Evolutionary conservation across 2,329 filamentous ascomycete species (phyloP).

Genomic region (Verticillium tricorpus): DNA sequence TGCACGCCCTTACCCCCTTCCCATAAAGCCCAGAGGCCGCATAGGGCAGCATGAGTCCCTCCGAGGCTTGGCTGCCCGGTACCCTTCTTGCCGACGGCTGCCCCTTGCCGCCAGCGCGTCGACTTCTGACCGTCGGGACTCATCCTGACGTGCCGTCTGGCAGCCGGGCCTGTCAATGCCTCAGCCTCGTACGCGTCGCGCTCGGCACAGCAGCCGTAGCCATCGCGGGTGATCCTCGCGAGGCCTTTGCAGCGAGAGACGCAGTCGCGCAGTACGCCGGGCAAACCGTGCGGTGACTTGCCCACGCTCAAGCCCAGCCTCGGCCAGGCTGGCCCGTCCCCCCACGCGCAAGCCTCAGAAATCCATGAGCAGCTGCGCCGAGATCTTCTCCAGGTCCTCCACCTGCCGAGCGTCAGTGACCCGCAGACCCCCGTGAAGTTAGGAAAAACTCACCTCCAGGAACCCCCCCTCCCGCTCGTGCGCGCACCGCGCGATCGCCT

Average conservation of each 20-base stretch:
- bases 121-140: not conserved
- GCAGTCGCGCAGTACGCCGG: too few relatives aligned
- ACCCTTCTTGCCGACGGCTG: not conserved
- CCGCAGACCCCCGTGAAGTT: not conserved
- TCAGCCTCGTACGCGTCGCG: not conserved
- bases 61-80: not conserved
- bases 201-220: not conserved
- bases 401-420: conserved; percentile 44
- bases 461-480: conserved; percentile 67
- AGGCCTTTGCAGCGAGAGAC: too few relatives aligned
- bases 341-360: conserved; percentile 47
- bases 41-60: not conserved
- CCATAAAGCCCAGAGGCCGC: not conserved
- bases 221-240: too few relatives aligned
- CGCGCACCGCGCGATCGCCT: conserved; percentile 76
- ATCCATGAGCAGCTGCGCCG: conserved; percentile 80
- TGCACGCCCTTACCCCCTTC: not conserved
- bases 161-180: not conserved
- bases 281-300: too few relatives aligned
- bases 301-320: too few relatives aligned
- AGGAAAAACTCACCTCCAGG: conserved; percentile 57
- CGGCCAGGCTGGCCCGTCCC: too few relatives aligned
- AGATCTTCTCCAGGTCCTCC: conserved; percentile 84
- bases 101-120: not conserved
- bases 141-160: not conserved